These are phyloP conservation scores for Neopestalotiopsis sp. DNA, from an alignment of 2,329 filamentous ascomycete species.

Conservation along the genomic window DNA sequence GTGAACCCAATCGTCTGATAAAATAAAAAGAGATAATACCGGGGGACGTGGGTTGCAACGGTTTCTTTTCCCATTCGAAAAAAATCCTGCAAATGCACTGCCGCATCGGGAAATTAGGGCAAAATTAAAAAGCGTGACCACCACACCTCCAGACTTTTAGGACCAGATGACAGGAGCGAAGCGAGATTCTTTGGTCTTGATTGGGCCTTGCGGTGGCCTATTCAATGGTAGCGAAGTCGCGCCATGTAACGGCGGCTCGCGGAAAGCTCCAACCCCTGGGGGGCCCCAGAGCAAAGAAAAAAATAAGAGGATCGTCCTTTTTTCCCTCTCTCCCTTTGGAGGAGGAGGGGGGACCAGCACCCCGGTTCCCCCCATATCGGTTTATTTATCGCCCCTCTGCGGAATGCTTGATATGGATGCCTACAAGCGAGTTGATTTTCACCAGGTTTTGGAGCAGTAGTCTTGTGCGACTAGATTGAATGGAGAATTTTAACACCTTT, in stretches of 20 bases:
- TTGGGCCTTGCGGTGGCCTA: neutral
- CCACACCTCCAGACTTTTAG: neutral
- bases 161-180: neutral
- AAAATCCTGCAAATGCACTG: neutral
- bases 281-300: too few species aligned
- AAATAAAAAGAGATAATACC: neutral
- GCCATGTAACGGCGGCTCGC: slow-evolving; percentile 2
- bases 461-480: neutral
- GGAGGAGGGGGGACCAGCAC: too few species aligned
- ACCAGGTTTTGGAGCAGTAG: neutral
- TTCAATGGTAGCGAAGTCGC: neutral
- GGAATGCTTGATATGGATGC: neutral
- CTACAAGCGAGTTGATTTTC: neutral
- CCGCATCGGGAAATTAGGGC: neutral
- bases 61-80: neutral
- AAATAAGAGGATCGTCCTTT: too few species aligned
- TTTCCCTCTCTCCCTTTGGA: too few species aligned
- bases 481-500: neutral
- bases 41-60: neutral
- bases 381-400: neutral
- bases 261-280: neutral
- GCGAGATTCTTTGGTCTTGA: neutral
- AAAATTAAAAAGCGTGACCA: neutral
- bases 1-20: neutral
- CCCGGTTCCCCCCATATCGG: neutral